Evolutionary conservation across 1,284 basidiomycete species (phyloP).

Genomic region (Pyrrhoderma lamaoense): DNA sequence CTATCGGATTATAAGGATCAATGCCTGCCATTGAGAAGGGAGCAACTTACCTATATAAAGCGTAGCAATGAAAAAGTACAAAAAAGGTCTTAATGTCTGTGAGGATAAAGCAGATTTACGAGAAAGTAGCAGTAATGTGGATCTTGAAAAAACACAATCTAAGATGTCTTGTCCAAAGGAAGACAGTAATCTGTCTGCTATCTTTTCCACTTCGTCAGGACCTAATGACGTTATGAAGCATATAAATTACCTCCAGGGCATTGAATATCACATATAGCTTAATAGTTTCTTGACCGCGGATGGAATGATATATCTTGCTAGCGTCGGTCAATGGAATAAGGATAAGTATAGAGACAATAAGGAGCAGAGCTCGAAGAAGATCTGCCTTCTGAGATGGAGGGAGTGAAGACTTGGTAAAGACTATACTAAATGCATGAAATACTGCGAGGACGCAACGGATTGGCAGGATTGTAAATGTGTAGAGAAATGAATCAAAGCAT

Average conservation of each 20-base stretch:
- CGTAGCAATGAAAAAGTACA: slow-evolving; percentile 81
- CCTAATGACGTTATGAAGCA: slow-evolving; percentile 10
- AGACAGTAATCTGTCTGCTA: slow-evolving; percentile 90
- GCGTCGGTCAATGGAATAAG: slow-evolving; percentile 85
- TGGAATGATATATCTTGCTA: slow-evolving; percentile 97
- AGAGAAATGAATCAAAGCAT: slow-evolving; percentile 95
- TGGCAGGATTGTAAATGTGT: slow-evolving; percentile 96
- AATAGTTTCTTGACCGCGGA: slow-evolving; percentile 97
- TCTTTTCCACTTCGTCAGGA: slow-evolving; percentile 41
- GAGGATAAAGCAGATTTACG: slow-evolving; percentile 51
- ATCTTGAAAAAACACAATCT: slow-evolving; percentile 92
- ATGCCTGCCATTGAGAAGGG: background rate
- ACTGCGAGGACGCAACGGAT: slow-evolving; percentile 76
- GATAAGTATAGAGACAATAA: slow-evolving; percentile 70
- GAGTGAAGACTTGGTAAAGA: slow-evolving; percentile 47
- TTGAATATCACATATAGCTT: slow-evolving; percentile 99
- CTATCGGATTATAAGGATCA: slow-evolving; percentile 33
- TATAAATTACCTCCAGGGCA: slow-evolving; percentile 73
- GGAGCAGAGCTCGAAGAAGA: slow-evolving; percentile 73
- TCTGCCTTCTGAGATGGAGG: slow-evolving; percentile 90
- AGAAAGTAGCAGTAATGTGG: slow-evolving; percentile 76
- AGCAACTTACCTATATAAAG: slow-evolving; percentile 70
- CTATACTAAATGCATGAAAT: slow-evolving; percentile 48
- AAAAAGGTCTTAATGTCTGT: slow-evolving; percentile 66
- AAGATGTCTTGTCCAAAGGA: slow-evolving; percentile 98